Conservation (phyloP, 2,329 filamentous ascomycete genomes). For the Aspergillus ochraceus region DNA sequence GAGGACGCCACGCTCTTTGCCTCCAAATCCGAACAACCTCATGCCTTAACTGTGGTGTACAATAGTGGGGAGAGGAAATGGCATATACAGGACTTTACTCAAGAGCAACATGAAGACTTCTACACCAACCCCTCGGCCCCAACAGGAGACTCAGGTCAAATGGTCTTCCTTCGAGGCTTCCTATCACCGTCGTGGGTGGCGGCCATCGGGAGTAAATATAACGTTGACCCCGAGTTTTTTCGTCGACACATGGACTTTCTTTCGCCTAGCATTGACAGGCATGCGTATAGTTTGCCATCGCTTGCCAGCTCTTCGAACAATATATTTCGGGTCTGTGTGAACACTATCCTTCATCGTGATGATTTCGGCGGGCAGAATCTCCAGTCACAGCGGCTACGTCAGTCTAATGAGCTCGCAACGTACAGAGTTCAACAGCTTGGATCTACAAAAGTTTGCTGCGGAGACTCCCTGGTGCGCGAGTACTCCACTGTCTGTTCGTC, state of each 20-base stretch:
- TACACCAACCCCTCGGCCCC: neutral
- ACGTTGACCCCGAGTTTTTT: slow-evolving; percentile 7
- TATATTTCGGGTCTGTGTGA: slow-evolving; percentile 5
- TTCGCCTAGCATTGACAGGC: neutral
- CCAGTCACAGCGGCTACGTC: neutral
- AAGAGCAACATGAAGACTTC: neutral
- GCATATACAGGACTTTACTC: neutral
- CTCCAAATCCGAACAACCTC: neutral
- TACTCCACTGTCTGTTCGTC: slow-evolving; percentile 1
- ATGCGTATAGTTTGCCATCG: slow-evolving; percentile 2
- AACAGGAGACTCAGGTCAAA: neutral
- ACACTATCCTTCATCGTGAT: slow-evolving; percentile 3
- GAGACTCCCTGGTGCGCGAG: slow-evolving; percentile 7
- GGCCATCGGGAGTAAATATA: slow-evolving; percentile 6
- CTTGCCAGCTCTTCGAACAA: slow-evolving; percentile 2
- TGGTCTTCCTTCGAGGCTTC: slow-evolving; percentile 7
- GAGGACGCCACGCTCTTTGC: neutral
- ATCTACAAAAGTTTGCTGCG: neutral
- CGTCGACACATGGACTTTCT: slow-evolving; percentile 4
- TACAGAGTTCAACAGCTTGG: slow-evolving; percentile 7
- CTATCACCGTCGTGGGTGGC: slow-evolving; percentile 5
- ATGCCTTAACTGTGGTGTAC: neutral
- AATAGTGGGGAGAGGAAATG: slow-evolving; percentile 1
- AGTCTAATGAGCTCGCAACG: neutral
- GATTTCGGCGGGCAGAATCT: slow-evolving; percentile 6